A percentile compares a stretch with the other conserved stretches of the same genome.
Evolutionary conservation across 352 stramenopile genomes (phyloP).

Genomic region (Bremia lactucae): DNA sequence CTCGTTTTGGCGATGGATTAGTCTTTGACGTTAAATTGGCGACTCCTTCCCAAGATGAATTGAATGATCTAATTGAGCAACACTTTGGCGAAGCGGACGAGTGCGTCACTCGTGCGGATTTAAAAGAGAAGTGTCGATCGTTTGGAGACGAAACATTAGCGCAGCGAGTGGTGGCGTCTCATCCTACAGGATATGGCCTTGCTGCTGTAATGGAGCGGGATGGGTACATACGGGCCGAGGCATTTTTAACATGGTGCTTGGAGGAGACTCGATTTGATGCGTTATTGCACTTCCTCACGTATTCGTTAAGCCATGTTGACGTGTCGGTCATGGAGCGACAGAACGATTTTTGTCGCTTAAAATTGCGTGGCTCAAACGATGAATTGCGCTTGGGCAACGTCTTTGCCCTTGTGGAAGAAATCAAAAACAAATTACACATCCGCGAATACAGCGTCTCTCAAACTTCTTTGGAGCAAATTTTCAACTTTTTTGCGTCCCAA

Average conservation of each 20-base stretch:
- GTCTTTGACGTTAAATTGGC: conserved; percentile 72
- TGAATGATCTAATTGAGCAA: conserved; percentile 20
- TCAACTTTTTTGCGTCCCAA: conserved; percentile 79
- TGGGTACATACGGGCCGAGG: conserved; percentile 27
- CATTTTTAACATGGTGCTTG: conserved; percentile 59
- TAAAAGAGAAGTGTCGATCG: conserved; percentile 30
- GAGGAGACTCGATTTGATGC: conserved; percentile 42
- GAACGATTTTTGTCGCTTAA: conserved; percentile 51
- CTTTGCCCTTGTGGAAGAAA: conserved; percentile 61
- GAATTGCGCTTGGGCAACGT: conserved; percentile 48
- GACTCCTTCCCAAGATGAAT: conserved; percentile 16
- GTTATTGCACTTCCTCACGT: conserved; percentile 21
- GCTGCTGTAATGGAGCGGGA: conserved; percentile 41
- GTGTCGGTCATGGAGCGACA: conserved; percentile 44
- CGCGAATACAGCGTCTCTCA: conserved; percentile 84
- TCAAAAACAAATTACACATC: conserved; percentile 48
- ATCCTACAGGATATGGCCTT: conserved; percentile 59
- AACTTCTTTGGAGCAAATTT: conserved; percentile 86
- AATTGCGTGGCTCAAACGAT: conserved; percentile 43
- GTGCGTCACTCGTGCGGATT: conserved; percentile 24
- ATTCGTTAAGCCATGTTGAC: conserved; percentile 24
- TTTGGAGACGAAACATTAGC: conserved; percentile 31
- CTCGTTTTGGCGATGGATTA: conserved; percentile 51
- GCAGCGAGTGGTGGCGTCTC: conserved; percentile 32
- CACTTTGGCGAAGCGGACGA: conserved; percentile 18